Evolutionary conservation across 352 stramenopile genomes (phyloP), one percentile per base, ranked within the genome.

Genomic region (Pythium aphanidermatum): DNA sequence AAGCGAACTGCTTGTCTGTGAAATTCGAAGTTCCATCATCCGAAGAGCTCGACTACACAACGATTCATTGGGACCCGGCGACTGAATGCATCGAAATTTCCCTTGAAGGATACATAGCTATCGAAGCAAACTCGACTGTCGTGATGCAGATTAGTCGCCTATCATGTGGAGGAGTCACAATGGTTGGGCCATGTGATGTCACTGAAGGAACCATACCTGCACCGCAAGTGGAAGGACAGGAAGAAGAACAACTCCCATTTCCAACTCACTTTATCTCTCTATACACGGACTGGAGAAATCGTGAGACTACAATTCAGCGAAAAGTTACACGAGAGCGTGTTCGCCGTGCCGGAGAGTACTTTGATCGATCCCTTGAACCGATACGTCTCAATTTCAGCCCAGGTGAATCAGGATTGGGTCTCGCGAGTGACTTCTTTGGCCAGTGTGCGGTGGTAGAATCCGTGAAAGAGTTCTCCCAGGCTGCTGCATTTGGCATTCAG

Each of bases 341-440:
- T 0, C 51, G 47, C 14, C 54, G 29, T n/a, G n/a, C 21, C 2
- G 46, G 40, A 5, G 51, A 74, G 13, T 68, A 58, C 23, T 60
- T 65, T 20, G 70, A 80, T 32, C 17, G 24, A 12, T 79, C 70
- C 1, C 35, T 76, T 13, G 42, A 60, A 21, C 70, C 68, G 0
- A 56, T 63, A 9, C 48, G 45, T 2, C 35, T 51, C 25, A 51
- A 67, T 6, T 77, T 81, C 28, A 46, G 58, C 3, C 39, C 52
- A 4, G 71, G 61, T 2, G 60, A 72, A 4, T 64, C 63, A 1
- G 71, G 71, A 0, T 47, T 83, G 23, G 71, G 63, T 3, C 36
- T 83, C 17, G 61, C 51, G 14, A 62, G 50, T 9, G 71, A 83
- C 41, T 83, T 83, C 26, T 83, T 78, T 45, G 71, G 71, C 0